Base-by-base conservation (phyloP, 768 basidiomycete species). In the Collybiopsis luxurians region DNA sequence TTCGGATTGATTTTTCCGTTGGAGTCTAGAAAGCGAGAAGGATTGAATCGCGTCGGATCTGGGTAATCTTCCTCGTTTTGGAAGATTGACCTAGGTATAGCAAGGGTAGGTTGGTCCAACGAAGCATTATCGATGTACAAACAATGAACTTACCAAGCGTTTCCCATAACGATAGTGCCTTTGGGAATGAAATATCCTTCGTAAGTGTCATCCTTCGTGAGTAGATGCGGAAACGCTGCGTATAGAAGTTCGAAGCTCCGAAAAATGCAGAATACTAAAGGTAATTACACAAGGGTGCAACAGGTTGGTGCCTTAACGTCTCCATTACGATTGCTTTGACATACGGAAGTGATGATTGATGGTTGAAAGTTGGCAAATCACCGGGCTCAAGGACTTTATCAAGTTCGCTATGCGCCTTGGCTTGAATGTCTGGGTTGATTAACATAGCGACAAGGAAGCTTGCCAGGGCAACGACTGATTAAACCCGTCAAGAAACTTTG, bases 281-380 rank as follows among this genome's bases (percentile, higher is more conserved):
- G 5, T 34, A 34, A 61, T 30, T 58, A 69, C 67, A 59, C 17
- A 69, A 51, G 1, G 66, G 69, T 9, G 61, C 58, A 34, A 65
- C 61, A 31, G 57, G 60, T 26, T 62, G 62, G 67, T 67, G 70
- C 24, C 71, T 60, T 39, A 73, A 42, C 0, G 63, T 55, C 52
- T 73, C 72, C 55, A 64, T 64, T 2, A 62, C 57, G 3, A 71
- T 61, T 7, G 72, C 72, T 11, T 61, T 66, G 27, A 71, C 60
- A 27, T 69, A 73, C 3, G 71, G 71, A n/a, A 74, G 45, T 2
- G 42, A 53, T 9, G 27, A 4, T 19, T 40, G 23, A 31, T 57
- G 55, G 23, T 39, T 36, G 12, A 57, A 31, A 17, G 54, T 23
- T 17, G 56, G 56, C 11, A 57, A 38, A 69, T 64, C 0, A 66